Evolutionary conservation across 306 rosid genomes (phyloP), one percentile per base, ranked within the genome.

Genomic region (Vigna unguiculata): DNA sequence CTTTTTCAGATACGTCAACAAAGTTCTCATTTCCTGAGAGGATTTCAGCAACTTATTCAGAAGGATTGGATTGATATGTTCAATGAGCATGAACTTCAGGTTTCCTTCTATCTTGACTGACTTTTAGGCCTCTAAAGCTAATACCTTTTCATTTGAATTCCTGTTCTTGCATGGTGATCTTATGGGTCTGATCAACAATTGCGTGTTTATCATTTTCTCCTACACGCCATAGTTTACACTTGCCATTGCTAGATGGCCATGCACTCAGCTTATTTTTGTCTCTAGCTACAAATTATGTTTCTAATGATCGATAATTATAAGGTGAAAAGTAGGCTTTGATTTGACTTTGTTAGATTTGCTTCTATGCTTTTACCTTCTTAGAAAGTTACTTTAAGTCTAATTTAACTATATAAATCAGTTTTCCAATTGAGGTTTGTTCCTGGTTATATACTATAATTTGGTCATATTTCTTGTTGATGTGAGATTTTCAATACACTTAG

Each of bases 1-100:
- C 30, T 38, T 58, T 78, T 77, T 69, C 93, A 94, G 98, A 94
- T 94, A 75, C 93, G 95, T 61, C 98, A 94, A 77, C 98, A 95
- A 91, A 95, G 98, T 87, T 90, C 93, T 65, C 96, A 92, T 86
- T 95, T 95, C 83, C 85, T 95, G 84, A 92, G 91, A 90, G 99
- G 99, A 49, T 95, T 95, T 87, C 96, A 92, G 87, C 97, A 86
- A 83, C 99, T 95, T 81, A 81, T 95, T 85, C 99, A 83, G 89
- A 95, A 89, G 89, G 96, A 89, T 81, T 92, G 97, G 99, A 95
- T 95, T 25, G 97, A 95, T 78, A 90, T 95, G 97, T 95, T 95
- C 61, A 92, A 95, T 71, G 99, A 95, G 86, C 97, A 95, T 83
- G 99, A 95, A 79, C 93, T 95, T 47, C 99, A 95, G 99, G 98